Evolutionary conservation across 495 filamentous ascomycete species (phyloP).

Genomic region (Penicillium coprophilum): DNA sequence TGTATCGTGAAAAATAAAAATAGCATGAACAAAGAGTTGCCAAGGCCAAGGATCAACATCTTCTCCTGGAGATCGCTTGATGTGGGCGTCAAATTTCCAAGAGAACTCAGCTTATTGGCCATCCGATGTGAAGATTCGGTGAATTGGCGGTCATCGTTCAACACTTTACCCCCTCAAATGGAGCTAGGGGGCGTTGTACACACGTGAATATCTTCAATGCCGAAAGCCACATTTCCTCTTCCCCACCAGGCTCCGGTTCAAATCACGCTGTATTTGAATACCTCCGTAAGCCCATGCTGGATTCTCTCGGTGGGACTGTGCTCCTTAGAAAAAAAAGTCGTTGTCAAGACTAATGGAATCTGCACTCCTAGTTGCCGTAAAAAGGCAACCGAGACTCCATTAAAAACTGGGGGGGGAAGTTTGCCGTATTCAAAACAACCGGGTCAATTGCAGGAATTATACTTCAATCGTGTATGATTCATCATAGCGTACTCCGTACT

Average conservation of each 20-base stretch:
- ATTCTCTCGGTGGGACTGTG: slow-evolving; percentile 6
- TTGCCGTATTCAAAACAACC: slow-evolving; percentile 16
- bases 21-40: neutral
- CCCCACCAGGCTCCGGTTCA: neutral
- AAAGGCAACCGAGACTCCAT: slow-evolving; percentile 19
- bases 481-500: slow-evolving; percentile 16
- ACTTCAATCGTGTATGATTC: slow-evolving; percentile 18
- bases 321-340: slow-evolving; percentile 1
- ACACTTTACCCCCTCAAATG: slow-evolving; percentile 9
- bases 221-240: slow-evolving; percentile 17
- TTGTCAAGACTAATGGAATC: neutral
- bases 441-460: slow-evolving; percentile 14
- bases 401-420: neutral
- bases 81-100: slow-evolving; percentile 12
- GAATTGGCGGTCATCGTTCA: slow-evolving; percentile 13
- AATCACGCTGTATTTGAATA: neutral
- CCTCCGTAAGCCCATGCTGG: neutral
- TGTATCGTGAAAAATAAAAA: neutral
- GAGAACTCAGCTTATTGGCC: neutral
- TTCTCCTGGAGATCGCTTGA: slow-evolving; percentile 8
- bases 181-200: slow-evolving; percentile 17
- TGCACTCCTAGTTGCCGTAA: slow-evolving; percentile 24
- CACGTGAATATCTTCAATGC: slow-evolving; percentile 15
- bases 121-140: neutral
- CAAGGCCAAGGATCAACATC: slow-evolving; percentile 6